phyloP scores from a whole-genome alignment of 352 stramenopile species.

The Pythium pyrilobum region DNA sequence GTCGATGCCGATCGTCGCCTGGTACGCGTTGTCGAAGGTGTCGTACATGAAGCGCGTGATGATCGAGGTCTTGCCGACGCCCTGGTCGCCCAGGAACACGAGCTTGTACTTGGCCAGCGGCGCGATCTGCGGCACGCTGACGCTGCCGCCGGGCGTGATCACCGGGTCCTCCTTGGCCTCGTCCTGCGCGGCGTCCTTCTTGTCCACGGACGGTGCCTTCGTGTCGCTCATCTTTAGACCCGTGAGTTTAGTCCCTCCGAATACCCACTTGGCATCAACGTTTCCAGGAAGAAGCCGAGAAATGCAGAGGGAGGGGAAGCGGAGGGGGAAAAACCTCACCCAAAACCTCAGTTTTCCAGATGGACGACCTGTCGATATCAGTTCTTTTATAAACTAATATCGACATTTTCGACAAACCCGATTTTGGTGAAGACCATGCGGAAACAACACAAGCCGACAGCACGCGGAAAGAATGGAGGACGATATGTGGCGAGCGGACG shows the following conservation, averaged over 20 bases:
- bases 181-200: slow-evolving; percentile 4
- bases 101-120: slow-evolving; percentile 93
- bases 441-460: neutral
- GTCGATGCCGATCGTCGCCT: slow-evolving; percentile 99
- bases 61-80: slow-evolving; percentile 99
- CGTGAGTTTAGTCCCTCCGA: neutral
- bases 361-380: neutral
- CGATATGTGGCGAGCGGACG: slow-evolving; percentile 65
- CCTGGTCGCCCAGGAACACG: slow-evolving; percentile 95
- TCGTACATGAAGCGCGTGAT: slow-evolving; percentile 99
- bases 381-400: neutral
- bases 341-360: neutral
- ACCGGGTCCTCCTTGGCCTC: slow-evolving; percentile 16
- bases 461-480: slow-evolving; percentile 46
- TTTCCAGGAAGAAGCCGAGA: no score
- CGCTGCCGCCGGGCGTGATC: slow-evolving; percentile 16
- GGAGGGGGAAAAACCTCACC: neutral
- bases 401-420: neutral
- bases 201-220: slow-evolving; percentile 12
- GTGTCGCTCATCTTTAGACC: slow-evolving; percentile 14
- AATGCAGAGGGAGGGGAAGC: no score
- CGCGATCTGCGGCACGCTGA: slow-evolving; percentile 75
- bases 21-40: slow-evolving; percentile 96
- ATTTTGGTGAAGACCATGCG: neutral
- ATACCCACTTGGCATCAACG: neutral